Evolutionary conservation across 169 alveolate genomes (phyloP).

Genomic region (Plasmodium vinckei): DNA sequence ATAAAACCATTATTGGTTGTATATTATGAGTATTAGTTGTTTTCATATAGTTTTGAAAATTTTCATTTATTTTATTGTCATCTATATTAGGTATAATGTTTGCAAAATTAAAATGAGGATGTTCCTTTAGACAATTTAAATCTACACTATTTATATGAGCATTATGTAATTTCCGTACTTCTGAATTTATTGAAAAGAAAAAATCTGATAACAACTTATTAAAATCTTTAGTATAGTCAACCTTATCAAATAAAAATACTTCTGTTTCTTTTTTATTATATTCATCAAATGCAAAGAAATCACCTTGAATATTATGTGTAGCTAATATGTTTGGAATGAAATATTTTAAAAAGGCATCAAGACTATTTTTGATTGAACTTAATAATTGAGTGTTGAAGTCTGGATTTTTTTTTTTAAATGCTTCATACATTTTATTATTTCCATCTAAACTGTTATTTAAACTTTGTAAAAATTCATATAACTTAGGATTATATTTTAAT

Average conservation of each 20-base stretch:
- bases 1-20: slow-evolving; percentile 8
- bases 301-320: background rate
- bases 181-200: slow-evolving; percentile 28
- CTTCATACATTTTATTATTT: background rate
- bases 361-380: slow-evolving; percentile 15
- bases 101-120: slow-evolving; percentile 13
- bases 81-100: background rate
- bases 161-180: background rate
- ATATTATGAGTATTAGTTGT: background rate
- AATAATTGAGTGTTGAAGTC: background rate
- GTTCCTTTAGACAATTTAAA: slow-evolving; percentile 4
- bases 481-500: background rate
- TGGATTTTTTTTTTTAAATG: slow-evolving; percentile 18
- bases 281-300: background rate
- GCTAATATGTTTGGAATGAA: background rate
- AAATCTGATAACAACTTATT: background rate
- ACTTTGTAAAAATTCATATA: slow-evolving; percentile 18
- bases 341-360: slow-evolving; percentile 11
- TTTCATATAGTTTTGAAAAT: background rate
- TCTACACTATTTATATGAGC: slow-evolving; percentile 3
- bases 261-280: slow-evolving; percentile 1
- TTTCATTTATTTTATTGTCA: background rate
- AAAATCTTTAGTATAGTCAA: background rate
- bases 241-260: background rate
- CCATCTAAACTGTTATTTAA: slow-evolving; percentile 36